Conservation (phyloP, 2,329 filamentous ascomycete species). For the Bipolaris victoriae region DNA sequence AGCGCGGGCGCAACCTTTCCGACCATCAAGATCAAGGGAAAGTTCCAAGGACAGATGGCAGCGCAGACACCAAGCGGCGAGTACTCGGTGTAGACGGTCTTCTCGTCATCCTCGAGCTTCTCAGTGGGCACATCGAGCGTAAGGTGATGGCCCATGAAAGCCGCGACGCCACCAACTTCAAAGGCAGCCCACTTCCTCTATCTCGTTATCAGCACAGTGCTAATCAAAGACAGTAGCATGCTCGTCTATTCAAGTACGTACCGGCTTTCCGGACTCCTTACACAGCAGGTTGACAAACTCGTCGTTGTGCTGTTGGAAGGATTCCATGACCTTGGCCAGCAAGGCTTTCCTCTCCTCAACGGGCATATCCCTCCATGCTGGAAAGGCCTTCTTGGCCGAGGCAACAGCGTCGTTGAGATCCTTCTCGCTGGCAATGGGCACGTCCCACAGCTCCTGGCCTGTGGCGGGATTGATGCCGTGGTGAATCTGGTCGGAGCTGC, state of each 20-base stretch:
- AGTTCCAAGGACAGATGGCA: conserved; percentile 55
- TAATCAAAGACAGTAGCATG: no score
- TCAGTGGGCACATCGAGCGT: conserved; percentile 48
- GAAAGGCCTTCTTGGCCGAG: conserved; percentile 56
- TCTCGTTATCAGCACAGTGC: conserved; percentile 12
- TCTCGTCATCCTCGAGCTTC: conserved; percentile 53
- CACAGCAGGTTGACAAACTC: conserved; percentile 42
- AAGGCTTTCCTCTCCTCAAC: conserved; percentile 44
- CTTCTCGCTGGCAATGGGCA: conserved; percentile 56
- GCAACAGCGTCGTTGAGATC: conserved; percentile 60
- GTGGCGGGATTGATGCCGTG: conserved; percentile 61
- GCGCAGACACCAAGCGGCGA: conserved; percentile 56
- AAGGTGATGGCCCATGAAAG: conserved; percentile 50
- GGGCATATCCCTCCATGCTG: conserved; percentile 52
- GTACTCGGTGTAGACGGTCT: conserved; percentile 55
- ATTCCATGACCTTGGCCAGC: conserved; percentile 35
- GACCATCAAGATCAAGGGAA: conserved; percentile 59
- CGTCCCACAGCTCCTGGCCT: conserved; percentile 56
- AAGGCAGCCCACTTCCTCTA: conserved; percentile 51
- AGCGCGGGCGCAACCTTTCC: conserved; percentile 65
- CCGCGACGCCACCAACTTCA: conserved; percentile 47
- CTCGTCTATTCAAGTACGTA: conserved; percentile 15
- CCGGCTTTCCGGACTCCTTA: conserved; percentile 48
- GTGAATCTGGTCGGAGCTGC: conserved; percentile 51
- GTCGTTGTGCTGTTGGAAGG: conserved; percentile 34